Conservation (phyloP, 768 basidiomycete species). For the Tricholoma terreum region DNA sequence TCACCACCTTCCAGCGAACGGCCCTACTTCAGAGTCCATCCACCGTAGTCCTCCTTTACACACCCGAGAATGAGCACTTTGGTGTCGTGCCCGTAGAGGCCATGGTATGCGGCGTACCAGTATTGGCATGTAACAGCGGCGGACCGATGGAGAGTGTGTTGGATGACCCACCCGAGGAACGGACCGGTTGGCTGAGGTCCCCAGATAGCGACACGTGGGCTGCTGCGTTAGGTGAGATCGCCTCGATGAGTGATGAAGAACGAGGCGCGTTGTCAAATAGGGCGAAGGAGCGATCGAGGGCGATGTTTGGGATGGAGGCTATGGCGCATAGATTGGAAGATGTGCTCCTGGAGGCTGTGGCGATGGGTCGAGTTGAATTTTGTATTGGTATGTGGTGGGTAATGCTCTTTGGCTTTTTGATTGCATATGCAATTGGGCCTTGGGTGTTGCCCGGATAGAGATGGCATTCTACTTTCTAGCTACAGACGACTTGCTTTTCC, state of each 20-base stretch:
- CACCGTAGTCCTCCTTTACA: constrained; percentile 83
- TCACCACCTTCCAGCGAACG: constrained; percentile 79
- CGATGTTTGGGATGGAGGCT: constrained; percentile 72
- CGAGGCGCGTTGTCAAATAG: constrained; percentile 48
- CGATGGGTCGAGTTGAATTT: constrained; percentile 40
- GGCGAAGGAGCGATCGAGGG: constrained; percentile 58
- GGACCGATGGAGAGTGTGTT: constrained; percentile 88
- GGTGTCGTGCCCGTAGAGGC: constrained; percentile 96
- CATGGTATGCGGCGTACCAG: constrained; percentile 88
- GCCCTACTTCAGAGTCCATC: constrained; percentile 67
- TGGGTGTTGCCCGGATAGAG: constrained; percentile 9
- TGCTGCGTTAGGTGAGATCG: constrained; percentile 58
- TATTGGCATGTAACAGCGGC: constrained; percentile 82
- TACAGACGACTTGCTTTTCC: too few species aligned
- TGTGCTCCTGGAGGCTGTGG: constrained; percentile 51
- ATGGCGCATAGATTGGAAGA: constrained; percentile 63
- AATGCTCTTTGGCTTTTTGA: constrained; percentile 29
- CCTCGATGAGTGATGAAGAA: constrained; percentile 39
- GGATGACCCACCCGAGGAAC: constrained; percentile 30
- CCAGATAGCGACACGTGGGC: constrained; percentile 72
- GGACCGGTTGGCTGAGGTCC: constrained; percentile 76
- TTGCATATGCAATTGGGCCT: constrained; percentile 28
- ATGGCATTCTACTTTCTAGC: too few species aligned
- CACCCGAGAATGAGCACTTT: constrained; percentile 94
- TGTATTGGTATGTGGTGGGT: constrained; percentile 18